Evolutionary conservation across 2,329 filamentous ascomycete genomes (phyloP).

Genomic region (Fusarium irregulare): DNA sequence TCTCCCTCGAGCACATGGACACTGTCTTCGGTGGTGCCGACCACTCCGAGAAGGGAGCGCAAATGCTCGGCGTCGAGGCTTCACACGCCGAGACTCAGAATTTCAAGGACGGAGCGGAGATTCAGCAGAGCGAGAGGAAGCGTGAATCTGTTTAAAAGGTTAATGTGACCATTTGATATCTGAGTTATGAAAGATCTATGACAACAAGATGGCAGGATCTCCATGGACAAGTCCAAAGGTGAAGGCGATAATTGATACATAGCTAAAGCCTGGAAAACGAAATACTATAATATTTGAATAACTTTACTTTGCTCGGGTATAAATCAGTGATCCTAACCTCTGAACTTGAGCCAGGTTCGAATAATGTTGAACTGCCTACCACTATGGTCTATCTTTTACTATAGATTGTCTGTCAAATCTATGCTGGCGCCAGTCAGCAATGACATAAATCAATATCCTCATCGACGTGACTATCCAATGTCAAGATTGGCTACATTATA

Average conservation of each 20-base stretch:
- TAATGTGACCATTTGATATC: background rate
- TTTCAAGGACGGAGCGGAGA: slow-evolving; percentile 41
- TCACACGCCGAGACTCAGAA: slow-evolving; percentile 24
- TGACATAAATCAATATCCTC: background rate
- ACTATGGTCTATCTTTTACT: background rate
- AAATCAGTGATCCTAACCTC: background rate
- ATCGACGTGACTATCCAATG: background rate
- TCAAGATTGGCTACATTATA: background rate
- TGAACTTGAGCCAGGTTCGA: background rate
- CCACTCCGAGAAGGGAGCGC: slow-evolving; percentile 46
- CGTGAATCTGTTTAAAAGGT: slow-evolving; percentile 34
- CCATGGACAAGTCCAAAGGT: slow-evolving; percentile 1
- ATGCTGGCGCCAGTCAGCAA: background rate
- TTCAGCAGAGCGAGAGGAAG: slow-evolving; percentile 40
- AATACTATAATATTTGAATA: background rate
- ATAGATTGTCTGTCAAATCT: background rate
- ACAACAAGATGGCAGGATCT: background rate
- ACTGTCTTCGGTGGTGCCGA: slow-evolving; percentile 62
- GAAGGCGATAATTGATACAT: background rate
- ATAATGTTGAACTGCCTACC: background rate
- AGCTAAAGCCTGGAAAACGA: slow-evolving; percentile 1
- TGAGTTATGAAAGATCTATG: background rate
- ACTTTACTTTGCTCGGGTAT: background rate
- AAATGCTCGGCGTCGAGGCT: slow-evolving; percentile 42
- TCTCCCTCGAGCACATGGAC: slow-evolving; percentile 73